Conservation (phyloP, 345 rosid genomes). For the Eucalyptus victrix region DNA sequence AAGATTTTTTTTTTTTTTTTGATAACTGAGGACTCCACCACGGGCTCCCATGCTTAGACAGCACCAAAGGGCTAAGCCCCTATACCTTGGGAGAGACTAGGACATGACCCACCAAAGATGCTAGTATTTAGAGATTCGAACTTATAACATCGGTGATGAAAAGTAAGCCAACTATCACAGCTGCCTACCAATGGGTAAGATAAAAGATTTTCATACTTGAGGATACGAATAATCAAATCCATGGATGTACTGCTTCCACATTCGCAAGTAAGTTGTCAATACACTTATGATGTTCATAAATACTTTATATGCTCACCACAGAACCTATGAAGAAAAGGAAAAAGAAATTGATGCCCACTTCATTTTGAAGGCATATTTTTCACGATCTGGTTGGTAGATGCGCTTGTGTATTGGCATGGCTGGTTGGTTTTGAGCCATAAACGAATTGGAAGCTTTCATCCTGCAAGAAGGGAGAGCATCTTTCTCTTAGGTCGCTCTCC, state of each 20-base stretch:
- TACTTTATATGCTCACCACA: neutral
- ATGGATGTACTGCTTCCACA: neutral
- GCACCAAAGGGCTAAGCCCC: too few species aligned
- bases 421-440: neutral
- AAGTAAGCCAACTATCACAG: too few species aligned
- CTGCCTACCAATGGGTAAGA: too few species aligned
- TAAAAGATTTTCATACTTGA: neutral
- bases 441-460: neutral
- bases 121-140: too few species aligned
- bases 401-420: neutral
- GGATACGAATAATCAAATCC: neutral
- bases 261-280: neutral
- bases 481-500: neutral
- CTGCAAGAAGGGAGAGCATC: neutral
- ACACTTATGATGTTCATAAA: neutral
- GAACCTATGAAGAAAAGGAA: neutral
- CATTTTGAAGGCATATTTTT: neutral
- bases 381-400: neutral
- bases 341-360: neutral
- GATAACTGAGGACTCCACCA: too few species aligned
- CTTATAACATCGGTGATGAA: rapidly evolving
- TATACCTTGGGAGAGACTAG: too few species aligned
- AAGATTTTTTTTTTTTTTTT: too few species aligned
- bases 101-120: too few species aligned
- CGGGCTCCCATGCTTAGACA: too few species aligned